These are phyloP conservation scores for Chrysanthemum seticuspe DNA, from an alignment of 129 eudicot species.

Conservation along the genomic window DNA sequence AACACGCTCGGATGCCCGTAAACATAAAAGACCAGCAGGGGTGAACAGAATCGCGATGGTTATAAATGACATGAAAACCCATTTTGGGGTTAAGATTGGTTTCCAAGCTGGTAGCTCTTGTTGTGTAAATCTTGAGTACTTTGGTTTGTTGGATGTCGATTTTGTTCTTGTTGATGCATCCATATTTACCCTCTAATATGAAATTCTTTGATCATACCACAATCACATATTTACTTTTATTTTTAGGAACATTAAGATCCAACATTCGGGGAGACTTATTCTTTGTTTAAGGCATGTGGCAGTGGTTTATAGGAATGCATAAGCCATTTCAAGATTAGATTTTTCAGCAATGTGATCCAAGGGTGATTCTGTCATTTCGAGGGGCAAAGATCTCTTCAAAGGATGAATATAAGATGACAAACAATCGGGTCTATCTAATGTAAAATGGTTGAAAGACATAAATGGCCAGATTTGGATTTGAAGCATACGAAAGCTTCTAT, in stretches of 20 bases:
- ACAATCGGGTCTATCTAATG: too few relatives aligned
- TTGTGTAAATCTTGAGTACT: conserved; percentile 77
- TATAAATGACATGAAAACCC: conserved; percentile 57
- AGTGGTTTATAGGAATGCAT: not conserved
- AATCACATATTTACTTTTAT: conserved; percentile 1
- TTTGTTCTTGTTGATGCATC: conserved; percentile 26
- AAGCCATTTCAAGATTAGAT: not conserved
- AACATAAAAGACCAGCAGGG: conserved; percentile 68
- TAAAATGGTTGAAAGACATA: too few relatives aligned
- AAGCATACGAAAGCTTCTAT: too few relatives aligned
- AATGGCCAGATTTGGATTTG: too few relatives aligned
- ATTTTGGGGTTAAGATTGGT: conserved; percentile 73
- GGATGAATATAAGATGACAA: too few relatives aligned
- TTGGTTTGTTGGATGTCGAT: conserved; percentile 23
- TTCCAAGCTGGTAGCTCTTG: conserved; percentile 98
- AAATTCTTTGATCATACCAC: conserved; percentile 1
- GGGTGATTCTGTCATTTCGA: too few relatives aligned
- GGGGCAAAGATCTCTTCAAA: too few relatives aligned
- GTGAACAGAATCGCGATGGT: conserved; percentile 58
- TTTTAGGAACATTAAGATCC: conserved; percentile 27
- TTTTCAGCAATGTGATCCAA: not conserved
- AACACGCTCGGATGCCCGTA: conserved; percentile 67
- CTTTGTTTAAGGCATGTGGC: conserved; percentile 10
- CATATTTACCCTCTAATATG: conserved; percentile 8
- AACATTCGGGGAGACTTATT: conserved; percentile 19